These are phyloP conservation scores for Skeletonema costatum DNA, from an alignment of 108 stramenopile species.

Conservation along the genomic window DNA sequence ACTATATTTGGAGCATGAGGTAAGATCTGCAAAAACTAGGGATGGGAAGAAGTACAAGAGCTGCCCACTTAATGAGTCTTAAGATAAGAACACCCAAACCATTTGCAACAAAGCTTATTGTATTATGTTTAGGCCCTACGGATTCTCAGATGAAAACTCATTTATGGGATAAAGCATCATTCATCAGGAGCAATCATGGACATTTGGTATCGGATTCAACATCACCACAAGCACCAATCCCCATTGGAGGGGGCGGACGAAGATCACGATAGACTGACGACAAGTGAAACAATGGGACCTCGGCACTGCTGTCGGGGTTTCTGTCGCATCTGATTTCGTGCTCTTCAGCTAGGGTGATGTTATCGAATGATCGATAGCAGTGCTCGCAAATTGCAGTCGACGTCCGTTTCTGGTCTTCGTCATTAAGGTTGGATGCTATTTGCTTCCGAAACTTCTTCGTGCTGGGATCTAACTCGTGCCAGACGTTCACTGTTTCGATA, in stretches of 20 bases:
- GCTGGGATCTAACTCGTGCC: constrained; percentile 33
- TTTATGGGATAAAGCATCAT: neutral
- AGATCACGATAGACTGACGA: constrained; percentile 60
- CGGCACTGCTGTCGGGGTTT: constrained; percentile 40
- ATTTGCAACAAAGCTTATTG: no score
- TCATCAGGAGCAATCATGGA: neutral
- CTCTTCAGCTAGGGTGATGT: constrained; percentile 31
- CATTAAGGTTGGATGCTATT: constrained; percentile 15
- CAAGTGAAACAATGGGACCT: constrained; percentile 48
- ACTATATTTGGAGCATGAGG: constrained; percentile 59
- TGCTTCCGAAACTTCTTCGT: constrained; percentile 42
- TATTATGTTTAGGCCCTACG: no score
- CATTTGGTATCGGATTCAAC: neutral
- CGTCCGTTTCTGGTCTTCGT: constrained; percentile 12
- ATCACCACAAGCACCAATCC: neutral
- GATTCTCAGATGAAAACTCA: no score
- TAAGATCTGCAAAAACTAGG: constrained; percentile 53
- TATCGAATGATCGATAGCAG: constrained; percentile 51
- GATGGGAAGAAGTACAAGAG: constrained; percentile 76
- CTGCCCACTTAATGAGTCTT: constrained; percentile 56
- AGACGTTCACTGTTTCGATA: constrained; percentile 65
- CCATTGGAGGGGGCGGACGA: constrained; percentile 45
- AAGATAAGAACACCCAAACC: neutral
- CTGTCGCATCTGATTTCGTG: constrained; percentile 53
- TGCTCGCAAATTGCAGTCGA: constrained; percentile 51